Conservation (phyloP, 345 rosid species). For the Cardamine occulta region DNA sequence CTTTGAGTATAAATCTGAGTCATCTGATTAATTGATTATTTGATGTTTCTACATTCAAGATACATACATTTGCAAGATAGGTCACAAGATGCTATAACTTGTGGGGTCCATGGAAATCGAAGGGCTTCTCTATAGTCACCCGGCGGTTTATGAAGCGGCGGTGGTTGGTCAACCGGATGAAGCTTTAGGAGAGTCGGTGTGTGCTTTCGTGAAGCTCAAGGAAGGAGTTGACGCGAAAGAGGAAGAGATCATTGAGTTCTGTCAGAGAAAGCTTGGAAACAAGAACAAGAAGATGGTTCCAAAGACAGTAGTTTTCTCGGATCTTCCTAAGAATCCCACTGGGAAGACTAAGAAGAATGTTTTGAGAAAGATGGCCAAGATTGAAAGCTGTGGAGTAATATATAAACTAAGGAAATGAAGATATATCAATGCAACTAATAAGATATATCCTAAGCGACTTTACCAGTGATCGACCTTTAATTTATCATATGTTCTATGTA, state of each 20-base stretch:
- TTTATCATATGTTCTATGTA: neutral
- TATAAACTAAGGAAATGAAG: neutral
- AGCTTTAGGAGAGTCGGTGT: constrained; percentile 65
- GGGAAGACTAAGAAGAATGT: constrained; percentile 64
- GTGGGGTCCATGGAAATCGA: constrained; percentile 68
- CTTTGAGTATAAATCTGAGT: neutral
- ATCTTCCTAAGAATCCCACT: constrained; percentile 66
- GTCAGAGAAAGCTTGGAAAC: constrained; percentile 53
- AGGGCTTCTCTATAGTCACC: constrained; percentile 59
- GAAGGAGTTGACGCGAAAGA: constrained; percentile 45
- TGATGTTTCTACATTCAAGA: constrained; percentile 24
- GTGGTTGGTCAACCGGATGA: constrained; percentile 65
- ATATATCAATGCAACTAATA: neutral
- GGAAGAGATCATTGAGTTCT: constrained; percentile 55
- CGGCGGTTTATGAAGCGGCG: constrained; percentile 63
- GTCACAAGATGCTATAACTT: constrained; percentile 62
- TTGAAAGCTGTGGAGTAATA: neutral
- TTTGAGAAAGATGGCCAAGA: constrained; percentile 55
- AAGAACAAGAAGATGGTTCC: constrained; percentile 61
- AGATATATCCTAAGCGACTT: neutral
- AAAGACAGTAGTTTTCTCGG: constrained; percentile 53
- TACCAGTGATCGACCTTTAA: neutral
- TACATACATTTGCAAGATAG: constrained; percentile 67
- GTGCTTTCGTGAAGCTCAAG: constrained; percentile 65
- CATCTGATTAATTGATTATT: neutral